phyloP scores from a whole-genome alignment of 805 yeast genomes.

The Lachancea nothofagi region DNA sequence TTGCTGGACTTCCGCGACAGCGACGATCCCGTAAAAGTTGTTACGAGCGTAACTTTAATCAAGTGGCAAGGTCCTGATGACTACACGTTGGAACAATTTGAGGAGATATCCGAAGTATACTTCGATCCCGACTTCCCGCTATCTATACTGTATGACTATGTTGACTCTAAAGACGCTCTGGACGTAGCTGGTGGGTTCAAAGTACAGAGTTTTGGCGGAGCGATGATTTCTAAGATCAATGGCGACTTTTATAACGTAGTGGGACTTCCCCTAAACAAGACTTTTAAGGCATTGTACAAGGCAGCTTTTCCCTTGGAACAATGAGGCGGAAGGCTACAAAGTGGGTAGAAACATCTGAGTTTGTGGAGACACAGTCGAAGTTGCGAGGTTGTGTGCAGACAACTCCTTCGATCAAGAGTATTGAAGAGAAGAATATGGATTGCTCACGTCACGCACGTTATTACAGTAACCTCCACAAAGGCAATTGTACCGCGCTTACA shows the following conservation, averaged over 20 bases:
- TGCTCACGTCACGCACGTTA: too few species aligned
- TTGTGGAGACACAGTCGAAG: too few species aligned
- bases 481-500: too few species aligned
- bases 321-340: not conserved
- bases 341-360: too few species aligned
- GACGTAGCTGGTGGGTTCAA: conserved; percentile 91
- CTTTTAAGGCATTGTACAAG: conserved; percentile 33
- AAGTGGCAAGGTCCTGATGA: conserved; percentile 17
- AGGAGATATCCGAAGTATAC: conserved; percentile 39
- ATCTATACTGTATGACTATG: conserved; percentile 56
- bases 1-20: conserved; percentile 41
- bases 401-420: not conserved
- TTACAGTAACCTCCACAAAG: too few species aligned
- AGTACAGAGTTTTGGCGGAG: conserved; percentile 68
- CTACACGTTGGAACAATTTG: conserved; percentile 23
- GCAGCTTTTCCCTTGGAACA: conserved; percentile 6
- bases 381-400: not conserved
- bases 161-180: conserved; percentile 64
- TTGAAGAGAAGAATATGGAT: too few species aligned
- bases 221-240: conserved; percentile 52
- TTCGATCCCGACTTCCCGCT: conserved; percentile 45
- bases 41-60: conserved; percentile 50
- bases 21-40: conserved; percentile 45
- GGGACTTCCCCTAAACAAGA: conserved; percentile 70
- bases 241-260: conserved; percentile 88